Base-by-base conservation (phyloP, 257 asterid species). In the Forsythia suspensa region DNA sequence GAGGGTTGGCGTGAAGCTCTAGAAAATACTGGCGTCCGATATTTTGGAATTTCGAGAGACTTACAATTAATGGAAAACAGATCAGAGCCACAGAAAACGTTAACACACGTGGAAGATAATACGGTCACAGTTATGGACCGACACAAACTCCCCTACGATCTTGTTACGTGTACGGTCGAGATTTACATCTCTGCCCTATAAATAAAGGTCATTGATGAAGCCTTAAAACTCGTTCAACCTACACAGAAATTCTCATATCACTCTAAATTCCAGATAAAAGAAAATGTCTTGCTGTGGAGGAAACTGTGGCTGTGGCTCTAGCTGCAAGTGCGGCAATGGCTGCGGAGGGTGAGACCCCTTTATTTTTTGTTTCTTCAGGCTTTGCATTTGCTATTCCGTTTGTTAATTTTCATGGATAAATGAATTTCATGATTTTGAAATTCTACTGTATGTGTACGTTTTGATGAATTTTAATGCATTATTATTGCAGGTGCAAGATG, bases 251-350 rank as follows among this genome's bases (percentile, higher is more conserved):
- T 18, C 69, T 63, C 40, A 21, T 9, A 2, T 63, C 39, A 24
- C 0, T 55, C 13, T 38, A n/a, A 9, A 71, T 20, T 41, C 20
- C 18, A 3, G 70, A 24, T 0, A 2, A 7, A 21, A 42, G 7
- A 77, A 75, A 46, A 91, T 92, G 97, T 92, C 96, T 80, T 88
- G 97, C 92, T 86, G 94, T 75, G 86, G 85, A 42, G 95, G 92
- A 82, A 91, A 79, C 85, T 92, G 97, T 69, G 88, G 90, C 0
- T 92, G 97, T 37, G 95, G 96, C 76, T 6, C 96, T 68, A 20
- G 57, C 85, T 92, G 96, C 92, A 85, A 86, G 81, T 92, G 96
- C 85, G 92, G 95, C 88, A 84, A 0, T 15, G 94, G 91, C 83
- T 87, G 93, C 66, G 77, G 79, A 5, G 96, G 97, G 96, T 92